Conservation (phyloP, 306 rosid species). For the Ochetophila trinervis region DNA sequence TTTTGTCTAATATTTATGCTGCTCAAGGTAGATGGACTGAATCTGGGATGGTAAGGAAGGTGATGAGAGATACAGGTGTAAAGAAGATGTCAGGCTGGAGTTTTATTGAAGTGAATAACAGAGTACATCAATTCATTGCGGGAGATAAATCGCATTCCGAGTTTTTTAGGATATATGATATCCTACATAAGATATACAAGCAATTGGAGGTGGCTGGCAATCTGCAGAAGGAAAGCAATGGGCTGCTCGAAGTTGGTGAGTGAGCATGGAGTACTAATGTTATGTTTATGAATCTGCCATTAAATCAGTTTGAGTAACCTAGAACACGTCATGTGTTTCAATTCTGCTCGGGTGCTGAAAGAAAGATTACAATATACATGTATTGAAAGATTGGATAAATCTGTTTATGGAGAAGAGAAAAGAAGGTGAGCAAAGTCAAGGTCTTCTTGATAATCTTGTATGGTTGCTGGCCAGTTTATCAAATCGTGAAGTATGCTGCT, state of each 20-base stretch:
- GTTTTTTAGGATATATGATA: slow-evolving; percentile 33
- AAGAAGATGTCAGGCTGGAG: slow-evolving; percentile 58
- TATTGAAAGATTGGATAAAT: background rate
- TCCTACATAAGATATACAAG: slow-evolving; percentile 35
- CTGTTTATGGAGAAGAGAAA: background rate
- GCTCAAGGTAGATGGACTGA: slow-evolving; percentile 60
- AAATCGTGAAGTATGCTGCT: background rate
- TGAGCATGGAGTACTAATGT: background rate
- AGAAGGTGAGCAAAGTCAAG: background rate
- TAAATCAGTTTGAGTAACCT: slow-evolving; percentile 3
- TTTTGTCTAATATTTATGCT: slow-evolving; percentile 59
- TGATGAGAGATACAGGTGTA: slow-evolving; percentile 49
- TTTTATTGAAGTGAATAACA: slow-evolving; percentile 54
- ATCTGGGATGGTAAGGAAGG: slow-evolving; percentile 54
- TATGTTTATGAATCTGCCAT: background rate
- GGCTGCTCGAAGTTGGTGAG: slow-evolving; percentile 29
- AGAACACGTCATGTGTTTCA: background rate
- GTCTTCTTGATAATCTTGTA: background rate
- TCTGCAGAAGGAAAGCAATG: slow-evolving; percentile 22
- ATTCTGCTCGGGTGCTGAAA: slow-evolving; percentile 1
- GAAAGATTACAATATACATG: background rate
- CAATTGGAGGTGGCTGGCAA: slow-evolving; percentile 33
- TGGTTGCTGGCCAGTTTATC: background rate
- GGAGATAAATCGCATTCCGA: slow-evolving; percentile 46
- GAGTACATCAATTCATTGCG: slow-evolving; percentile 63